A percentile compares a stretch with the other conserved stretches of the same genome.
Evolutionary conservation across 306 rosid species (phyloP).

Genomic region (Cyclanthera cordifolia): DNA sequence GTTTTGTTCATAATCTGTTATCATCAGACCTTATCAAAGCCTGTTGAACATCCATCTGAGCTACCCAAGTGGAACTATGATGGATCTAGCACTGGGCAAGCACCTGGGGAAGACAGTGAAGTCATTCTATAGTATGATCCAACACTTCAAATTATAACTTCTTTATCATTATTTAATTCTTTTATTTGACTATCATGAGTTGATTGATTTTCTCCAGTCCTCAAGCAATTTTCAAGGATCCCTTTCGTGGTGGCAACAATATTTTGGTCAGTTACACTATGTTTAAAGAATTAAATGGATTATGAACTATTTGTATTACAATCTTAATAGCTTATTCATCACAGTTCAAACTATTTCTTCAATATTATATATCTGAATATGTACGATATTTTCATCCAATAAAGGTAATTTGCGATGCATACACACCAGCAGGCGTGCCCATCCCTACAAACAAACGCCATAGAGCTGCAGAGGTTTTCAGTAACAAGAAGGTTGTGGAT

Average conservation of each 20-base stretch:
- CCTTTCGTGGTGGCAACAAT: conserved; percentile 96
- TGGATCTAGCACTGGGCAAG: conserved; percentile 99
- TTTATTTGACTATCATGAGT: conserved; percentile 14
- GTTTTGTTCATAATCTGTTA: conserved; percentile 16
- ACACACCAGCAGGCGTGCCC: conserved; percentile 86
- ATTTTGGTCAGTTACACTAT: conserved; percentile 55
- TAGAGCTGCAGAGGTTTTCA: conserved; percentile 76
- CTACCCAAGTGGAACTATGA: conserved; percentile 98
- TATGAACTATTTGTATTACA: not conserved
- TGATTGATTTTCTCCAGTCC: conserved; percentile 41
- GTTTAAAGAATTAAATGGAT: not conserved
- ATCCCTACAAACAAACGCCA: conserved; percentile 92
- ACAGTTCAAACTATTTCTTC: conserved; percentile 15
- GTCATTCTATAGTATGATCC: conserved; percentile 88
- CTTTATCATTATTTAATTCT: not conserved
- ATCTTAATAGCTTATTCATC: conserved; percentile 6
- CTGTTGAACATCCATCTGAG: conserved; percentile 90
- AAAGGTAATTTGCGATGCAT: conserved; percentile 82
- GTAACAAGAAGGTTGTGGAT: conserved; percentile 57
- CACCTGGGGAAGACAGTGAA: conserved; percentile 99
- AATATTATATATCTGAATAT: conserved; percentile 14
- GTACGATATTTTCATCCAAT: conserved; percentile 8
- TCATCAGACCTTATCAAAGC: conserved; percentile 71
- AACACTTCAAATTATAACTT: conserved; percentile 5
- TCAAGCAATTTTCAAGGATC: conserved; percentile 90